Evolutionary conservation across 2,329 filamentous ascomycete genomes (phyloP).

Genomic region (Penicillium sp.): DNA sequence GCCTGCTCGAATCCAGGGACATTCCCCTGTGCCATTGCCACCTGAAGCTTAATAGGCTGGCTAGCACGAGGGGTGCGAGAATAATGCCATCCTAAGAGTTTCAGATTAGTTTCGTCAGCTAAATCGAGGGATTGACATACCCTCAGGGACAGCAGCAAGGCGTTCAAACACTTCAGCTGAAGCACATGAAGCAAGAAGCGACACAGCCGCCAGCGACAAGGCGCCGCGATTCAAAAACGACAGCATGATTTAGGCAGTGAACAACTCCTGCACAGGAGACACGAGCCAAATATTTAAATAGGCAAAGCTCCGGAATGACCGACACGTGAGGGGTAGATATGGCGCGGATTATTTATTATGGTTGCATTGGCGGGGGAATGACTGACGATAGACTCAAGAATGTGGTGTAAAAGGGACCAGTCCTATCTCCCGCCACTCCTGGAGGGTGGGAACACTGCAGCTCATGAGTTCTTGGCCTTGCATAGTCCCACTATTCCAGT

Average conservation of each 20-base stretch:
- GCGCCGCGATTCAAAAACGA: conserved; percentile 26
- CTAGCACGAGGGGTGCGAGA: conserved; percentile 25
- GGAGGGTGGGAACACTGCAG: background rate
- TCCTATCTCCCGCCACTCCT: background rate
- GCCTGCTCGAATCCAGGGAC: conserved; percentile 45
- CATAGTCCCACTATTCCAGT: conserved; percentile 11
- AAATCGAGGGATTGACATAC: conserved; percentile 17
- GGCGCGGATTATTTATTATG: conserved; percentile 22
- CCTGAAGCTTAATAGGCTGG: conserved; percentile 33
- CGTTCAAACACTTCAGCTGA: conserved; percentile 37
- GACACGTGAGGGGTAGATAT: conserved; percentile 9
- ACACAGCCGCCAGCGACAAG: conserved; percentile 31
- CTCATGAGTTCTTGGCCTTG: conserved; percentile 12
- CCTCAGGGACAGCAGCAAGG: conserved; percentile 34
- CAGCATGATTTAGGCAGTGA: conserved; percentile 24
- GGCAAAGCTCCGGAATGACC: conserved; percentile 5
- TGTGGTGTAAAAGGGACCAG: conserved; percentile 3
- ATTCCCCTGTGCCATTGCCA: conserved; percentile 39
- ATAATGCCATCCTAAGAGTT: conserved; percentile 33
- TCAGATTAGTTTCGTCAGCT: background rate
- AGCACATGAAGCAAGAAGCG: conserved; percentile 29
- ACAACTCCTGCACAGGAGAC: conserved; percentile 3
- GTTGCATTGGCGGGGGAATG: conserved; percentile 25
- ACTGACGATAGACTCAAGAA: conserved; percentile 6
- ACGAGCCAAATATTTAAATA: conserved; percentile 17